phyloP scores from a whole-genome alignment of 1,284 basidiomycete genomes.

The Rhodotorula sp. region DNA sequence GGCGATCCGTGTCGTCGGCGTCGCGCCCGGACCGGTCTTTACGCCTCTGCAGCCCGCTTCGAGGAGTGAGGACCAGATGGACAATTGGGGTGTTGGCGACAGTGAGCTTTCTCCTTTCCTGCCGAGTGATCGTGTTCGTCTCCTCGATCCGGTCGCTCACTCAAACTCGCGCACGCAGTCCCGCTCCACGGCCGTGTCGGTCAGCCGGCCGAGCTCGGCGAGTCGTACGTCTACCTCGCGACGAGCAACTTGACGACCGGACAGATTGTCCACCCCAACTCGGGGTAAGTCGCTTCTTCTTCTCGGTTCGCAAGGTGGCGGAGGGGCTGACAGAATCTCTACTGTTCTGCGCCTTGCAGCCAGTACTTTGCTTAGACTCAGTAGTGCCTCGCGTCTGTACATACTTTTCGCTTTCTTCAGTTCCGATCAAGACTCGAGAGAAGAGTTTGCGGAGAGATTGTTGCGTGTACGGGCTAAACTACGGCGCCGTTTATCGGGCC shows the following conservation, averaged over 20 bases:
- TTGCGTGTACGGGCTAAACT: no score
- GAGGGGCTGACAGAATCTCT: neutral
- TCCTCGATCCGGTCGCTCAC: conserved; percentile 42
- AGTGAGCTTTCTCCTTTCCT: neutral
- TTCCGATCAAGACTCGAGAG: no score
- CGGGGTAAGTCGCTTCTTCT: neutral
- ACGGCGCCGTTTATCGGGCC: no score
- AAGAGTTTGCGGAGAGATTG: no score
- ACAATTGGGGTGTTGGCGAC: conserved; percentile 41
- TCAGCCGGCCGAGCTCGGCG: conserved; percentile 60
- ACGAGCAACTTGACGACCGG: conserved; percentile 40
- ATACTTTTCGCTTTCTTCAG: no score
- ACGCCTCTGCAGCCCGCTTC: conserved; percentile 59
- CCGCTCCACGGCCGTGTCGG: conserved; percentile 57
- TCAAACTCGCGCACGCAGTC: conserved; percentile 40
- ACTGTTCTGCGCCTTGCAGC: neutral
- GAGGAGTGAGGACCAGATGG: conserved; percentile 58
- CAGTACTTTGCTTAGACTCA: neutral
- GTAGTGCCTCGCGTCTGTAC: no score
- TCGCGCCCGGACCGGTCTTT: conserved; percentile 60
- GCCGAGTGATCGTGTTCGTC: conserved; percentile 49
- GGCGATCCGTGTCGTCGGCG: conserved; percentile 61
- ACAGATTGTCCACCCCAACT: conserved; percentile 7
- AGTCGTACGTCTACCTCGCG: conserved; percentile 51
- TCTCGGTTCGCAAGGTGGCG: neutral